Evolutionary conservation across 768 basidiomycete species (phyloP).

Genomic region (Nevesoporus exiguus): DNA sequence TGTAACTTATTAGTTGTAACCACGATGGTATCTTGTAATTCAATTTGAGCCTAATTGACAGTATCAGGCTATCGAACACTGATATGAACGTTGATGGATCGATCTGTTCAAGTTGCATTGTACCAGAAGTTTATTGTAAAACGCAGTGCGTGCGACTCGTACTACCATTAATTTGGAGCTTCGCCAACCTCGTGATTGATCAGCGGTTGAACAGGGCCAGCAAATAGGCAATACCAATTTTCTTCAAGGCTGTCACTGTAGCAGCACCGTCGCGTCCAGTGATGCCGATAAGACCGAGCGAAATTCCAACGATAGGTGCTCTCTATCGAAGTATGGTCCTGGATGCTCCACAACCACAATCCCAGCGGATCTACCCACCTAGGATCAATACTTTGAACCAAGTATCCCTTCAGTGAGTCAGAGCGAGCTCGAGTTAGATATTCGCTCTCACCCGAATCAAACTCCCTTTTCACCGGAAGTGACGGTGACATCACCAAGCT

Average conservation of each 20-base stretch:
- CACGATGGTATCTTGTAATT: neutral
- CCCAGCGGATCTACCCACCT: slow-evolving; percentile 30
- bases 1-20: slow-evolving; percentile 9
- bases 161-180: too few relatives aligned
- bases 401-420: slow-evolving; percentile 65
- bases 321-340: slow-evolving; percentile 47
- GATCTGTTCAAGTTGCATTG: too few relatives aligned
- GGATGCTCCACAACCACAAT: slow-evolving; percentile 28
- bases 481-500: slow-evolving; percentile 78
- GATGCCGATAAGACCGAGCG: slow-evolving; percentile 31
- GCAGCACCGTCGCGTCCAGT: neutral
- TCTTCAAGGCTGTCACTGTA: neutral
- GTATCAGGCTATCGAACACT: too few relatives aligned
- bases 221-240: neutral
- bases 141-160: neutral
- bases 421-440: neutral
- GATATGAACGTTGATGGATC: too few relatives aligned
- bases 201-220: too few relatives aligned
- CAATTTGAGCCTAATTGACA: neutral
- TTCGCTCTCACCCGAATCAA: neutral
- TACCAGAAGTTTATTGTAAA: too few relatives aligned
- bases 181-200: too few relatives aligned
- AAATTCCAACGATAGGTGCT: slow-evolving; percentile 54
- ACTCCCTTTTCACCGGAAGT: slow-evolving; percentile 36
- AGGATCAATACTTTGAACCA: slow-evolving; percentile 44